Base-by-base conservation (phyloP, 805 yeast species). In the Kodamaea kakaduensis region DNA sequence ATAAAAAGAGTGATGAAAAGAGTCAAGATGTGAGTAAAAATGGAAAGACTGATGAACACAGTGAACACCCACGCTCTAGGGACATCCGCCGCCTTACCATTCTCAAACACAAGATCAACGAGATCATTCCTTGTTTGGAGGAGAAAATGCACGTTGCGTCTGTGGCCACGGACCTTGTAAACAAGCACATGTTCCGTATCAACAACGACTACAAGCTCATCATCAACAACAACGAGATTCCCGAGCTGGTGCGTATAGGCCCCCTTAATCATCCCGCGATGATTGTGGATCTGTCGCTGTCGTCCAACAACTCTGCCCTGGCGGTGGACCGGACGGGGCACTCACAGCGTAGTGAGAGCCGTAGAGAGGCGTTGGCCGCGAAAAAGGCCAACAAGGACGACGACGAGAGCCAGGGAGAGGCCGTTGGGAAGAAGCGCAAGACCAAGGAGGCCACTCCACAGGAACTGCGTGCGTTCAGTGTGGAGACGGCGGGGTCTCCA, bases 71-170 rank as follows among this genome's bases (percentile, higher is more conserved):
- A 25, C 26, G 31, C 21, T n/a, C 17, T 19, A 3, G 20, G 12
- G 51, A 70, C 38, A 57, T 60, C 36, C 40, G 53, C 14, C 51
- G 68, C 6, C 53, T 73, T 41, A 46, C 54, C 17, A 47, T 55
- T 17, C 71, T 76, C 39, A 58, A 71, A 37, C 67, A 67, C 18
- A 61, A 69, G 37, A 64, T 76, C 44, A 69, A 65, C 43, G 95
- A 85, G 39, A 69, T 90, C 37, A 78, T 90, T 67, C 97, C 97
- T 1, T 85, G 96, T 42, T 61, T 90, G 37, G 97, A 90, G 55
- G 97, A 93, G 56, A 93, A 93, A 60, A 87, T 93, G 94, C 97
- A 90, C 57, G 96, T 93, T 26, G 90, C 97, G 4, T 81, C 90
- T 1, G 81, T 86, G 25, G 96, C 97, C 15, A 73, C 85, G 19